Conservation (phyloP, 768 basidiomycete species). For the Mycena filopes region DNA sequence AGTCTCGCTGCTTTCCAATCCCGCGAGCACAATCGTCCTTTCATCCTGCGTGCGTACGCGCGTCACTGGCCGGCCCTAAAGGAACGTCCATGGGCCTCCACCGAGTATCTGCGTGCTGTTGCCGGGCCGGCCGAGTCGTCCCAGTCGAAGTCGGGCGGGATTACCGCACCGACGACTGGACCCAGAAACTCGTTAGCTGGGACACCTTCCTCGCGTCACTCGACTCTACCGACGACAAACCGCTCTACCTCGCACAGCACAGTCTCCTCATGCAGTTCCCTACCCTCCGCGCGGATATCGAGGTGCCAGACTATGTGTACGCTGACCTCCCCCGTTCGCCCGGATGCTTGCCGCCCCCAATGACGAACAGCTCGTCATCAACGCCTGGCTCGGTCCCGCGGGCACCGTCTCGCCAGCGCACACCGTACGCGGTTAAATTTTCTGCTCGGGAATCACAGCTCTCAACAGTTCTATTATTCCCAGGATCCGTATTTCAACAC, state of each 20-base stretch:
- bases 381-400: slow-evolving; percentile 85
- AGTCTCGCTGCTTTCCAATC: slow-evolving; percentile 67
- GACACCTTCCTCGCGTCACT: slow-evolving; percentile 72
- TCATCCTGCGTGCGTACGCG: slow-evolving; percentile 76
- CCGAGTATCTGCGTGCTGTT: slow-evolving; percentile 72
- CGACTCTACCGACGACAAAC: slow-evolving; percentile 47
- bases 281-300: slow-evolving; percentile 74
- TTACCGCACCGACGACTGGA: slow-evolving; percentile 86
- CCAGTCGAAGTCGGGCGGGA: slow-evolving; percentile 91
- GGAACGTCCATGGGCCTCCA: slow-evolving; percentile 75
- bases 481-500: slow-evolving; percentile 96
- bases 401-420: slow-evolving; percentile 91
- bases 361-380: slow-evolving; percentile 73
- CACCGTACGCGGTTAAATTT: slow-evolving; percentile 57
- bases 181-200: slow-evolving; percentile 82
- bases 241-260: slow-evolving; percentile 92
- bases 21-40: slow-evolving; percentile 62
- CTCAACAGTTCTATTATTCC: slow-evolving; percentile 2
- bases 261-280: slow-evolving; percentile 89
- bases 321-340: slow-evolving; percentile 62
- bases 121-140: slow-evolving; percentile 86
- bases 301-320: slow-evolving; percentile 92
- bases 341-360: slow-evolving; percentile 70
- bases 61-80: slow-evolving; percentile 82
- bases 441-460: slow-evolving; percentile 24